Percentiles rank a stretch among this genome's conserved stretches.
These are phyloP conservation scores for Luffa aegyptiaca DNA, from an alignment of 306 rosid species.

Conservation along the genomic window DNA sequence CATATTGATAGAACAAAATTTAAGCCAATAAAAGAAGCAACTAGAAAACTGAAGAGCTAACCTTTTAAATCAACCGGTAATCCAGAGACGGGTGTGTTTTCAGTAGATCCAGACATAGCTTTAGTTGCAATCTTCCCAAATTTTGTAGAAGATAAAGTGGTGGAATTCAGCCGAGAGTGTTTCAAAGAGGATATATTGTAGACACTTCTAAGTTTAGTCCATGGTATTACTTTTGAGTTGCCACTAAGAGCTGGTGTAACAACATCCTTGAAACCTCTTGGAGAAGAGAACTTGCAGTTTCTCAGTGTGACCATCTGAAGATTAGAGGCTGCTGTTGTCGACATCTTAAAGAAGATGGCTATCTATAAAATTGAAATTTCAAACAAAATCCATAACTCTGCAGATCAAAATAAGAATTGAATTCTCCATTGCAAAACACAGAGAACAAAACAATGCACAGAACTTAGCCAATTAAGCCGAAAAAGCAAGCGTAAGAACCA, in stretches of 20 bases:
- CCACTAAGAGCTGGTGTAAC: constrained; percentile 24
- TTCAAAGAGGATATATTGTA: constrained; percentile 38
- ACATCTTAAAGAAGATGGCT: constrained; percentile 35
- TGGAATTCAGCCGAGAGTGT: constrained; percentile 28
- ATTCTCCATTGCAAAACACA: not conserved
- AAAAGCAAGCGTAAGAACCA: not conserved
- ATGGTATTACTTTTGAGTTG: constrained; percentile 27
- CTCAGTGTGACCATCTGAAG: constrained; percentile 46
- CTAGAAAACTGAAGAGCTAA: constrained; percentile 11
- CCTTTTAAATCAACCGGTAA: constrained; percentile 85
- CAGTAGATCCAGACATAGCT: constrained; percentile 44
- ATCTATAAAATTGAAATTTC: constrained; percentile 18
- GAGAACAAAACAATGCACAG: not conserved
- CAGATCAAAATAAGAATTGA: not conserved
- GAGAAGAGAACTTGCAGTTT: constrained; percentile 35
- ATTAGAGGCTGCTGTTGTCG: constrained; percentile 45
- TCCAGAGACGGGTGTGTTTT: constrained; percentile 41
- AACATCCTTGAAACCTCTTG: constrained; percentile 10
- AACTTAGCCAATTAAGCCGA: not conserved
- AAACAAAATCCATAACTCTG: not conserved
- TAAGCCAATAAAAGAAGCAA: not conserved
- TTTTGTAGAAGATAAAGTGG: constrained; percentile 22
- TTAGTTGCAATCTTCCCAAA: constrained; percentile 30
- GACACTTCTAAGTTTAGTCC: constrained; percentile 44
- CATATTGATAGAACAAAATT: not conserved